Conservation (phyloP, 148 eudicot genomes). For the Limonium bicolor region DNA sequence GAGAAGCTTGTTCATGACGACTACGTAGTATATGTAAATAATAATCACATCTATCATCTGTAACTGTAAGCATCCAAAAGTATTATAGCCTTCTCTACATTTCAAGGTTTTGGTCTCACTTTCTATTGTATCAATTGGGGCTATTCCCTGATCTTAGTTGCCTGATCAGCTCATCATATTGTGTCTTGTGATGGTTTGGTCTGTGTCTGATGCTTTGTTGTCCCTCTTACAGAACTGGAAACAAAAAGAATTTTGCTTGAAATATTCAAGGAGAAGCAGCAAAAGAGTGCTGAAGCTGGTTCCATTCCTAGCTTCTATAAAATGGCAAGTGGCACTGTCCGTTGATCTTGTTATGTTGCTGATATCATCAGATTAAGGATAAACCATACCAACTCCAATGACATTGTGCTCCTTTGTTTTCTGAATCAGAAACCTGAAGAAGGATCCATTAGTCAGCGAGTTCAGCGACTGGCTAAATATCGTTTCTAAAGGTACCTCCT, state of each 20-base stretch:
- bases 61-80: too few species aligned
- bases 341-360: too few species aligned
- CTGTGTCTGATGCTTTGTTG: conserved; percentile 4
- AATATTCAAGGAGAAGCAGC: conserved; percentile 95
- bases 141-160: not conserved
- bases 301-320: conserved; percentile 87
- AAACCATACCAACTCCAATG: too few species aligned
- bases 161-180: too few species aligned
- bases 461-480: conserved; percentile 91
- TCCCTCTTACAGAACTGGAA: conserved; percentile 63
- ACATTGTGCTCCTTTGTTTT: conserved; percentile 1
- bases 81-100: too few species aligned
- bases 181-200: too few species aligned
- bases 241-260: conserved; percentile 92
- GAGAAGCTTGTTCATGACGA: too few species aligned
- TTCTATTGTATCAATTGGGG: too few species aligned
- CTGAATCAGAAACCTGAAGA: conserved; percentile 83
- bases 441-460: conserved; percentile 88
- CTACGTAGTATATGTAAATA: too few species aligned
- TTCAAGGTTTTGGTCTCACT: too few species aligned
- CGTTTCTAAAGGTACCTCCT: conserved; percentile 71
- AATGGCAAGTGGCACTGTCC: conserved; percentile 28
- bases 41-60: too few species aligned
- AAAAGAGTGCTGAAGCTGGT: conserved; percentile 87
- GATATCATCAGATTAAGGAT: too few species aligned